Conservation (phyloP, 305 asterid genomes). For the Caryopteris hybrid region DNA sequence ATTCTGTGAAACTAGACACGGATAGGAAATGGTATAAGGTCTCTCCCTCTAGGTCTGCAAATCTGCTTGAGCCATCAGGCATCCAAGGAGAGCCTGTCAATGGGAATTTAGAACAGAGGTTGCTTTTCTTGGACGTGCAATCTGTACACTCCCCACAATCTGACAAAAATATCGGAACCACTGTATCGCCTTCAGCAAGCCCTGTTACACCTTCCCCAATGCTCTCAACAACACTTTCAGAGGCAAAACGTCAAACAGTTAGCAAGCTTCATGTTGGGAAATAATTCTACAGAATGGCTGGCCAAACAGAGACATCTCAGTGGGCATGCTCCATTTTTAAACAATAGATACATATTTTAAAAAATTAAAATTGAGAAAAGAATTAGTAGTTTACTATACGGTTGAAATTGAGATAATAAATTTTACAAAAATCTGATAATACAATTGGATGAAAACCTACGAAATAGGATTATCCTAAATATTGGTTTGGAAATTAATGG, state of each 20-base stretch:
- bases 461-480: too few species aligned
- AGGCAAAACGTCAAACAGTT: slow-evolving; percentile 3
- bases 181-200: slow-evolving; percentile 59
- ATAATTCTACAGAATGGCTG: too few species aligned
- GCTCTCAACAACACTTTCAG: slow-evolving; percentile 73
- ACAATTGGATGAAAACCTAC: too few species aligned
- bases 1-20: slow-evolving; percentile 78
- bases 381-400: too few species aligned
- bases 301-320: too few species aligned
- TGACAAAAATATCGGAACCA: slow-evolving; percentile 61
- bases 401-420: too few species aligned
- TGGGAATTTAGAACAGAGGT: slow-evolving; percentile 59
- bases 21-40: slow-evolving; percentile 53
- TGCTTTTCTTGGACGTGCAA: slow-evolving; percentile 77
- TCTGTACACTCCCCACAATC: slow-evolving; percentile 77
- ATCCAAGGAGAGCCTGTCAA: slow-evolving; percentile 38
- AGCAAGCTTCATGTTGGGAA: background rate
- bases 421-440: too few species aligned
- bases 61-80: slow-evolving; percentile 73
- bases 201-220: slow-evolving; percentile 59
- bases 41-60: slow-evolving; percentile 65
- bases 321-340: too few species aligned
- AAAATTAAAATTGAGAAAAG: too few species aligned
- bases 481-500: too few species aligned
- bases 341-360: too few species aligned